Evolutionary conservation across 768 basidiomycete species (phyloP), one percentile per base, ranked within the genome.

Genomic region (Naematelia aurantialba): DNA sequence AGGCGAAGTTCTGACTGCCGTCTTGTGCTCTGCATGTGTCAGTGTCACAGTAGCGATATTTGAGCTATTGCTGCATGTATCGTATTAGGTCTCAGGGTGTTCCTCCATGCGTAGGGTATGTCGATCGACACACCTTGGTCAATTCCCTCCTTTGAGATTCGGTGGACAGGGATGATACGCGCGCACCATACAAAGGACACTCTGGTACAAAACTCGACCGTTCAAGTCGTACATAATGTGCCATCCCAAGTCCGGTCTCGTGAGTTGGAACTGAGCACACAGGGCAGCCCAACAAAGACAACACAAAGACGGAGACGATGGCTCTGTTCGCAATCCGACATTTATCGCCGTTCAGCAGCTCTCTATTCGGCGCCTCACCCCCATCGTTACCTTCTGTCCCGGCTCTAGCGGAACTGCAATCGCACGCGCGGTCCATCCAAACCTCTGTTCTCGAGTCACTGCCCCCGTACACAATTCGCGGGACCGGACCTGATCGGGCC

Each of bases 1-100:
- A 60, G 57, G 62, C 64, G 1, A 66, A 58, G 58, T 60, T 66
- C 42, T 66, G 27, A 25, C n/a, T n/a, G n/a, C n/a, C n/a, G n/a
- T n/a, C n/a, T n/a, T n/a, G n/a, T n/a, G n/a, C n/a, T n/a, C n/a
- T n/a, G n/a, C n/a, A n/a, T n/a, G n/a, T n/a, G n/a, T n/a, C n/a
- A n/a, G n/a, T n/a, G n/a, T n/a, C n/a, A n/a, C n/a, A n/a, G n/a
- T n/a, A n/a, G n/a, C n/a, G 27, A 52, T 25, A 30, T 52, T 39
- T 39, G 34, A 8, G 17, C 34, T 39, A 17, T 24, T 25, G 5
- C 27, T 50, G 48, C 48, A 50, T 50, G 48, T 50, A 50, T 50
- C 24, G n/a, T 47, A 47, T 19, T 47, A 10, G 46, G 46, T n/a
- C n/a, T n/a, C n/a, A n/a, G n/a, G n/a, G n/a, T n/a, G n/a, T n/a